Base-by-base conservation (phyloP, 163 green algal species). In the Chloromonas sp. region DNA sequence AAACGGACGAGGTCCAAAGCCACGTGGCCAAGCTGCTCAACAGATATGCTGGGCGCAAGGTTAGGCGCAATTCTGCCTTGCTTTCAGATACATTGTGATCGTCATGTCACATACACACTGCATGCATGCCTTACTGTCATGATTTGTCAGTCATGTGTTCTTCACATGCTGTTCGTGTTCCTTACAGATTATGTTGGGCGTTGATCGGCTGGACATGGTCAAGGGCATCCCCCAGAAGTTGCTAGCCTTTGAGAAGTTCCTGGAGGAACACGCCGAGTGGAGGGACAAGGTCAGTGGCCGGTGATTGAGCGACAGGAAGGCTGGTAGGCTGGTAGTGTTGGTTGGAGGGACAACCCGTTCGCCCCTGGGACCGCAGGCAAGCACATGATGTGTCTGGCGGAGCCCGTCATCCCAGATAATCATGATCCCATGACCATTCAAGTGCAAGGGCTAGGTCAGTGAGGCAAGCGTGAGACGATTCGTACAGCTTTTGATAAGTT, bases 201-300 rank as follows among this genome's bases (percentile, higher is more conserved):
- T 99, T 78, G 97, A 99, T 91, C 92, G 97, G 36, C 91, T 99
- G 80, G 97, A 99, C 93, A 98, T 99, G 95, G 98, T 99, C 89
- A 99, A 99, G 91, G 97, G 97, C 90, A 99, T 99, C 79, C 97
- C 97, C 0, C 97, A 99, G 90, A 99, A 99, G 92, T 94, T 99
- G 84, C 94, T 99, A 62, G 97, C 97, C 1, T 99, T 98, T 93
- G 97, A 99, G 89, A 99, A 99, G 94, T 99, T 99, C 83, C 91
- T 99, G 82, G 95, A 99, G 84, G 97, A 99, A 92, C 94, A 99
- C 86, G 93, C 95, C 0, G 94, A 99, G 88, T 99, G 96, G 95
- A 85, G 95, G 0, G 95, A 98, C 89, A 97, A 97, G 90, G 94
- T 94, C 83, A 11, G 83, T 71, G 5, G 11, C 66, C 5, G 66